These are phyloP conservation scores for Populus tomentosa DNA, from an alignment of 441 rosid genomes.

Conservation along the genomic window DNA sequence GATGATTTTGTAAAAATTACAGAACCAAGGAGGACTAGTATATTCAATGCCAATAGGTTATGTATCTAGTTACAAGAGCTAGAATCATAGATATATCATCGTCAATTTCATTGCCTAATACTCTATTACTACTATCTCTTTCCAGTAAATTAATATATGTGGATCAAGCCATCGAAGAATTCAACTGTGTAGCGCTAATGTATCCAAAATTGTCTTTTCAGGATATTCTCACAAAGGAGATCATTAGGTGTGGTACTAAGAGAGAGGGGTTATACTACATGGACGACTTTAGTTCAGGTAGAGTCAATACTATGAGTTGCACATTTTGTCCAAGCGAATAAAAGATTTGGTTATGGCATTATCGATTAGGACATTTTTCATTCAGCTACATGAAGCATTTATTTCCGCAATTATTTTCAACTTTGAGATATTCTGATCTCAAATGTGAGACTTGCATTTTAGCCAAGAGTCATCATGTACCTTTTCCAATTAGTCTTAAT, in stretches of 20 bases:
- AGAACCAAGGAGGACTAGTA: no score
- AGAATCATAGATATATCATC: no score
- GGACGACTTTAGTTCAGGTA: background rate
- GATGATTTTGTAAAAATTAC: no score
- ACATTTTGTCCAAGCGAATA: no score
- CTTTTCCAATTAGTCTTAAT: background rate
- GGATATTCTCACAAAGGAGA: background rate
- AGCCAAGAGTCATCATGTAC: background rate
- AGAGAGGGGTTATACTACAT: background rate
- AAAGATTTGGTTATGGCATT: background rate
- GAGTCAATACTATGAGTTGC: background rate
- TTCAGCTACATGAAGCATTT: background rate
- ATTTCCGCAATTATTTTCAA: background rate
- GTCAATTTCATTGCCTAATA: no score
- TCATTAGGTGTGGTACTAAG: background rate
- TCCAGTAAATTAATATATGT: background rate
- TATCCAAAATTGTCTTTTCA: background rate
- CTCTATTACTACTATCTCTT: no score
- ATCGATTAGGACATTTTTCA: background rate
- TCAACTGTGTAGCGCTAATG: background rate
- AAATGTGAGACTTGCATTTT: background rate
- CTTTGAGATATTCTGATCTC: background rate
- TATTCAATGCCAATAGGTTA: no score
- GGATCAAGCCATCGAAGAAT: background rate
- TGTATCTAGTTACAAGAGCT: no score